Evolutionary conservation across 257 asterid genomes (phyloP), one percentile per base, ranked within the genome.

Genomic region (Ehretia macrophylla): DNA sequence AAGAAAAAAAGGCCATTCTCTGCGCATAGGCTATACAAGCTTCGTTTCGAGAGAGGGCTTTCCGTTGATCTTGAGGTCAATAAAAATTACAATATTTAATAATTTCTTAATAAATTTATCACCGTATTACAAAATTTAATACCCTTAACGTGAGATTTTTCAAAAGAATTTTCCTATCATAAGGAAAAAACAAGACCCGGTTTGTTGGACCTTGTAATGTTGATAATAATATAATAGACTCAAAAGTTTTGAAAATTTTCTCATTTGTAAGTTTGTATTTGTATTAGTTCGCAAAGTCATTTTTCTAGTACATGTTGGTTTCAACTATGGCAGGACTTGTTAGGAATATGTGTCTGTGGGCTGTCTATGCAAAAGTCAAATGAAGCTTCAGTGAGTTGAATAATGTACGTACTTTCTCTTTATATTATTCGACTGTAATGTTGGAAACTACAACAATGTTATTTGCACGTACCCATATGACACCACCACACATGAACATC

Each of bases 201-300:
- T 27, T 27, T 3, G 35, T 27, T 27, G 35, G 35, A 6, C 35
- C 6, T 27, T 60, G 60, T 58, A 54, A 64, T 27, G 68, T 72
- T 67, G 71, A 54, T 49, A 55, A 55, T 55, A 62, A 52, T 59
- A 47, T 46, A 63, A 54, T 60, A 58, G 56, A 48, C 71, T 47
- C 11, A 4, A 4, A 65, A 61, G 75, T 72, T 73, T 75, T 82
- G 76, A 80, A 75, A 23, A 23, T 70, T 58, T 69, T 56, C 51
- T 35, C 47, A 42, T 51, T 87, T 83, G 85, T 81, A 76, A 68
- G 72, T 62, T 82, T 58, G 69, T 68, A 35, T 40, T 76, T 84
- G 88, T 72, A 73, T 42, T 61, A 60, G 49, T 69, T 62, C 50
- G 59, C 16, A 42, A 10, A 42, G 47, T 42, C 47, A 42, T 42